phyloP scores from a whole-genome alignment of 345 rosid species.

The Salix arbutifolia region DNA sequence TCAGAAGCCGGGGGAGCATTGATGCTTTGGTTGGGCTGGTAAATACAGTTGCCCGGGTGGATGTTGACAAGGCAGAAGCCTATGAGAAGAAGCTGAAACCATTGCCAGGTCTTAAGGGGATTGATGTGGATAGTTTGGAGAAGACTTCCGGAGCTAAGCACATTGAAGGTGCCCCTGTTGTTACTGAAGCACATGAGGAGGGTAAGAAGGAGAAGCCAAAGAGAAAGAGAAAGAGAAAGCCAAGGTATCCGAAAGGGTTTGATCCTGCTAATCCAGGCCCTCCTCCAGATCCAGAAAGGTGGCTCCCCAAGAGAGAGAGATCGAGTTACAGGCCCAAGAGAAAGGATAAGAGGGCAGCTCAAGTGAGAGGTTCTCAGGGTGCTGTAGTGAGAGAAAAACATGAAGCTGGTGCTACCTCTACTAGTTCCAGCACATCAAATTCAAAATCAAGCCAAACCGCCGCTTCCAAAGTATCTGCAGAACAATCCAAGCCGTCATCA shows the following conservation, averaged over 20 bases:
- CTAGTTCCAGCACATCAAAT: slow-evolving; percentile 17
- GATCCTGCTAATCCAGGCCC: slow-evolving; percentile 97
- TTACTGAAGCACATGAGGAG: slow-evolving; percentile 43
- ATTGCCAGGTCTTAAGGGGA: slow-evolving; percentile 60
- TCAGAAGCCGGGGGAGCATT: slow-evolving; percentile 56
- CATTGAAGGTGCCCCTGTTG: slow-evolving; percentile 46
- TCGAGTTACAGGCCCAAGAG: slow-evolving; percentile 91
- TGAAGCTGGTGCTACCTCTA: slow-evolving; percentile 44
- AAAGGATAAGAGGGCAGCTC: slow-evolving; percentile 94
- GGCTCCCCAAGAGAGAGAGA: slow-evolving; percentile 96
- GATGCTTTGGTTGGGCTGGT: slow-evolving; percentile 87
- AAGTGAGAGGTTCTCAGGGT: slow-evolving; percentile 92
- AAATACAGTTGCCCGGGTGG: slow-evolving; percentile 71
- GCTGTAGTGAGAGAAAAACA: slow-evolving; percentile 72
- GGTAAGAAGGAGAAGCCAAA: slow-evolving; percentile 72
- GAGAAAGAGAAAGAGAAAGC: slow-evolving; percentile 98
- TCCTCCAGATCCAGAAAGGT: slow-evolving; percentile 95
- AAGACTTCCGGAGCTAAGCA: slow-evolving; percentile 85
- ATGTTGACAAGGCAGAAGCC: slow-evolving; percentile 82
- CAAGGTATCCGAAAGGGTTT: slow-evolving; percentile 94
- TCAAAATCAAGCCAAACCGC: slow-evolving; percentile 20
- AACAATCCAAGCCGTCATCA: slow-evolving; percentile 61
- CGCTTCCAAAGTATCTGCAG: slow-evolving; percentile 42
- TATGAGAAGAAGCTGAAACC: slow-evolving; percentile 78
- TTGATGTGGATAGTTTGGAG: slow-evolving; percentile 75